A percentile compares a stretch with the other conserved stretches of the same genome.
Evolutionary conservation across 2,329 filamentous ascomycete species (phyloP).

Genomic region (Neophaeococcomyces aloes): DNA sequence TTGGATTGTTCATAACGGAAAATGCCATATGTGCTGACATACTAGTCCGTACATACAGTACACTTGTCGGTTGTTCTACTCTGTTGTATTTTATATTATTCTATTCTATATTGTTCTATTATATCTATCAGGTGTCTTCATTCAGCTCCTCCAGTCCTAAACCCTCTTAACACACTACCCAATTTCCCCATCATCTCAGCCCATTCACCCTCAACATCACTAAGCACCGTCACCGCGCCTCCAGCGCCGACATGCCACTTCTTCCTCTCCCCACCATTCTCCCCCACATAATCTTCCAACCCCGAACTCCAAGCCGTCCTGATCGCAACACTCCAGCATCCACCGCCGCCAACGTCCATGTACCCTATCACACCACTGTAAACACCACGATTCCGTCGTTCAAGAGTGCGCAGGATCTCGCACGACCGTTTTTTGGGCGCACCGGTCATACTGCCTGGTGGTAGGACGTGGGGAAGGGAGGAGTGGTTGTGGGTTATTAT

Average conservation of each 20-base stretch:
- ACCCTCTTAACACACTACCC: constrained; percentile 35
- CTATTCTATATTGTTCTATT: no score
- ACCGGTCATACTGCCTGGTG: constrained; percentile 92
- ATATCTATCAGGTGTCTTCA: no score
- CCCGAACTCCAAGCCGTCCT: constrained; percentile 56
- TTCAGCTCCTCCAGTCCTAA: constrained; percentile 13
- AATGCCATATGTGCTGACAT: no score
- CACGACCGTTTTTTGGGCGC: constrained; percentile 90
- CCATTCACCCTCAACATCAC: constrained; percentile 67
- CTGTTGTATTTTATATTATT: no score
- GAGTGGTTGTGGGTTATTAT: constrained; percentile 47
- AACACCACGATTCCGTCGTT: constrained; percentile 55
- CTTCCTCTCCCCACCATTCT: constrained; percentile 21
- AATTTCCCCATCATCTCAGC: constrained; percentile 84
- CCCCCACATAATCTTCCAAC: constrained; percentile 20
- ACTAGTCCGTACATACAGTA: no score
- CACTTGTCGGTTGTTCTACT: no score
- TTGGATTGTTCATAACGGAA: no score
- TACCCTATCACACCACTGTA: constrained; percentile 89
- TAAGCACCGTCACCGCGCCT: constrained; percentile 78
- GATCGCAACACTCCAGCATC: constrained; percentile 88
- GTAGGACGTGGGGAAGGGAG: constrained; percentile 65
- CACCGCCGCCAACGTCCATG: constrained; percentile 71
- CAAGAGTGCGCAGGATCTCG: constrained; percentile 63
- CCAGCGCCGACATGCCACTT: constrained; percentile 78